A percentile compares a stretch with the other conserved stretches of the same genome.
These are phyloP conservation scores for Colletotrichum sp. DNA, from an alignment of 2,329 filamentous ascomycete genomes.

Conservation along the genomic window DNA sequence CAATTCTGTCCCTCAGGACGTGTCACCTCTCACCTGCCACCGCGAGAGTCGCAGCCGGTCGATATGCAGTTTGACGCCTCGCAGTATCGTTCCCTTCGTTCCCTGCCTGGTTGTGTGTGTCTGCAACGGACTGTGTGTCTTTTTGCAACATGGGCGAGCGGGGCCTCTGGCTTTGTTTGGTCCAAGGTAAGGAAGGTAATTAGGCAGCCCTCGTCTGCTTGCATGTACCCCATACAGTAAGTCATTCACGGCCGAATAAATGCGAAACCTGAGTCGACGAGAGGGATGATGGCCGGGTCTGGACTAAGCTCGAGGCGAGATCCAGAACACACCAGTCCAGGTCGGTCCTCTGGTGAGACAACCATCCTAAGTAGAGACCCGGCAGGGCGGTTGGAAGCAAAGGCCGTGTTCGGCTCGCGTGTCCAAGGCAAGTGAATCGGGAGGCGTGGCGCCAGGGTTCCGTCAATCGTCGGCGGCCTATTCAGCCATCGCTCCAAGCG, in stretches of 20 bases:
- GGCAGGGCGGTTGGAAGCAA: neutral
- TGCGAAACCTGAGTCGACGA: neutral
- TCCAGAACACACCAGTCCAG: neutral
- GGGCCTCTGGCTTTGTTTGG: neutral
- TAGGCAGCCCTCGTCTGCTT: neutral
- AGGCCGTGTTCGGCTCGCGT: slow-evolving; percentile 13
- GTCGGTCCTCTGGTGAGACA: neutral
- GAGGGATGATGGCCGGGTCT: neutral
- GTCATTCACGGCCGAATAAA: neutral
- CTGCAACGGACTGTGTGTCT: neutral
- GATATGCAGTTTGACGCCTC: neutral
- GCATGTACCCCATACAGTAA: neutral
- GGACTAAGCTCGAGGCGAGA: neutral
- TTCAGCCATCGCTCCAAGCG: slow-evolving; percentile 12
- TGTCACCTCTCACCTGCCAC: slow-evolving; percentile 14
- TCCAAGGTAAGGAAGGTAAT: neutral
- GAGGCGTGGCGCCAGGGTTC: slow-evolving; percentile 8
- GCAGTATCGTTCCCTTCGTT: neutral
- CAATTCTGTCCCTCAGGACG: neutral
- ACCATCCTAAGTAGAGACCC: slow-evolving; percentile 1
- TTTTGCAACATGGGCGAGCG: neutral
- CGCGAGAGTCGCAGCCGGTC: neutral
- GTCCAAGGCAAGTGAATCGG: slow-evolving; percentile 9
- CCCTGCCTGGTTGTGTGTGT: neutral
- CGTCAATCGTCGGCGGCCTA: slow-evolving; percentile 5